Evolutionary conservation across 495 filamentous ascomycete species (phyloP), one percentile per base, ranked within the genome.

Genomic region (Tirmania nivea): DNA sequence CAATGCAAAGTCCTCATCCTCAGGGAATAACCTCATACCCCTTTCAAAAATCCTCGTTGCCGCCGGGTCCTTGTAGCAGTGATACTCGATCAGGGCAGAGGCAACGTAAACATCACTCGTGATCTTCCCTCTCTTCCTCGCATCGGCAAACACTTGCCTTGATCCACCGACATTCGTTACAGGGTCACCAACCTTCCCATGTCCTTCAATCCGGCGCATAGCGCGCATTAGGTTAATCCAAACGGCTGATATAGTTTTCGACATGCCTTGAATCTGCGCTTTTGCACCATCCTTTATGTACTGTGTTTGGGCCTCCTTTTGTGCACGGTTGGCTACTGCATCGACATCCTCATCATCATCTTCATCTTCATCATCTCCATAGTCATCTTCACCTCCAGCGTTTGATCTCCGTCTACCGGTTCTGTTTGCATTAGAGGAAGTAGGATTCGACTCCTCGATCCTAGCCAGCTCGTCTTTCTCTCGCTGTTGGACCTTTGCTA

Each of bases 221-320:
- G 86, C 80, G 49, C 90, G 80, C 72, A 94, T 92, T 37, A 94
- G 71, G 31, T 85, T 84, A 62, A 97, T 89, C 90, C 90, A 97
- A 16, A 81, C 81, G 62, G 84, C 88, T 0, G 92, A 87, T 49
- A 96, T 76, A 0, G 80, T 83, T 56, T 79, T 80, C 14, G 78
- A 83, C 14, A 95, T 69, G 9, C 82, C 67, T 17, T 78, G 75
- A 25, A 79, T 79, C 58, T 93, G 84, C 4, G 75, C 75, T 7
- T 74, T 75, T 59, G 79, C 80, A 1, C 78, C 78, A 51, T 83
- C 75, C 55, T 80, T 77, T 12, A 93, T 73, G 10, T 77, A 76
- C 52, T 82, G 74, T 37, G 89, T 79, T 60, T 84, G 79, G 2
- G 71, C 67, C 20, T 78, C 73, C 59, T 78, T 79, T 5, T 70